Evolutionary conservation across 257 asterid genomes (phyloP), one percentile per base, ranked within the genome.

Genomic region (Penstemon newberryi): DNA sequence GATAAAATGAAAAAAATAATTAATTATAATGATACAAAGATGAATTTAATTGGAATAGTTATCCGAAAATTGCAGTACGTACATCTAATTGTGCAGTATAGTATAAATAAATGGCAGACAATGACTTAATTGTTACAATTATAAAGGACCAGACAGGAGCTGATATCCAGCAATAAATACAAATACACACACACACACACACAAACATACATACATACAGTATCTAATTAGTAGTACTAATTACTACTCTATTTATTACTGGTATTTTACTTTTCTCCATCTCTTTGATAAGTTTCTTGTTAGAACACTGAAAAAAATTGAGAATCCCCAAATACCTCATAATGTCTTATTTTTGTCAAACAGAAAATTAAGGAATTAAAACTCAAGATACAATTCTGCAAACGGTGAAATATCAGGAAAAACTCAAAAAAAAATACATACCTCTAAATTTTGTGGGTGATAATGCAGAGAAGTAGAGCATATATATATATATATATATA

Each of bases 361-460:
- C 33, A 25, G 33, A 49, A 49, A 10, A 10, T 49, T 1, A 10
- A 49, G 4, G n/a, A 49, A 12, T 10, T 10, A 49, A 49, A 10
- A 25, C 3, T 63, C 15, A 9, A 49, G 54, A 10, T 11, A 49
- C n/a, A 47, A 47, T 15, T 15, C 9, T 47, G 41, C 37, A 54
- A 1, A 36, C 15, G 41, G 36, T 15, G 2, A 10, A 51, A 4
- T 0, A 12, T 9, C 7, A 55, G 3, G 3, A 5, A 55, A 4
- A 19, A 7, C 8, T 7, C 7, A 1, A 55, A 0, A 25, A 43
- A 7, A 15, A 5, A 63, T 46, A 18, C 51, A 47, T 74, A 74
- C 78, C 78, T 74, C 15, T 56, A 7, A 13, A 19, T 15, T 3
- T 71, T 62, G 8, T 9, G 41, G 54, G 43, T 36, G 38, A 54